Percentiles rank a stretch among this genome's conserved stretches.
These are phyloP conservation scores for Phaseolus coccineus DNA, from an alignment of 331 rosid species.

Conservation along the genomic window DNA sequence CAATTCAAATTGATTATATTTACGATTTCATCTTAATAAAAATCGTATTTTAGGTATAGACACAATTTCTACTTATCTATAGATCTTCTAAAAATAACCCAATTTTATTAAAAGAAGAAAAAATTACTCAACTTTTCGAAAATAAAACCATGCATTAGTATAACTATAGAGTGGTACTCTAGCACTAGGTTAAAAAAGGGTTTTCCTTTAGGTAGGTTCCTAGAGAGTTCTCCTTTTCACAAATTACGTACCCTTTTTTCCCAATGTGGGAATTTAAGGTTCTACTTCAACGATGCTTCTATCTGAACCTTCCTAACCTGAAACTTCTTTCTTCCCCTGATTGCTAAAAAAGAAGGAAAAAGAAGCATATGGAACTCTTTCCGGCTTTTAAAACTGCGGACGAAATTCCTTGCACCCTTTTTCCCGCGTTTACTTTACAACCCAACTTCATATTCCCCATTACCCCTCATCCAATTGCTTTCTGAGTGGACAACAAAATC, in stretches of 20 bases:
- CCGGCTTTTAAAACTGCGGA: slow-evolving; percentile 35
- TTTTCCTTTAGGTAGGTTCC: slow-evolving; percentile 42
- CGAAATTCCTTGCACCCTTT: slow-evolving; percentile 42
- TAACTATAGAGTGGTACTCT: background rate
- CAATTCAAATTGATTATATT: no score
- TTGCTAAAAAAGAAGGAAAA: slow-evolving; percentile 30
- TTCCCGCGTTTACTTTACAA: slow-evolving; percentile 55
- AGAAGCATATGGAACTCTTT: slow-evolving; percentile 45
- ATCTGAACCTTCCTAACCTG: background rate
- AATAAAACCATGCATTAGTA: background rate
- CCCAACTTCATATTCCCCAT: slow-evolving; percentile 52
- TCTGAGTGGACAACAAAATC: slow-evolving; percentile 39
- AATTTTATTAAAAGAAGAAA: no score
- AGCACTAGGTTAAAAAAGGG: slow-evolving; percentile 11
- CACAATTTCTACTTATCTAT: no score
- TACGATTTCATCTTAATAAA: no score
- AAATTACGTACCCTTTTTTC: slow-evolving; percentile 34
- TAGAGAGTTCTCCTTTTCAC: slow-evolving; percentile 34
- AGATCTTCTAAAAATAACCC: no score
- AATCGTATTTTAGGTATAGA: no score
- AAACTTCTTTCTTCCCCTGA: slow-evolving; percentile 25
- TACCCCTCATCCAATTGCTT: slow-evolving; percentile 26
- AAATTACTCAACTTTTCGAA: no score
- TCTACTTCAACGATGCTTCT: slow-evolving; percentile 16
- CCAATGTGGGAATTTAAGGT: slow-evolving; percentile 67